Base-by-base conservation (phyloP, 805 yeast genomes). In the Hanseniaspora meyeri region DNA sequence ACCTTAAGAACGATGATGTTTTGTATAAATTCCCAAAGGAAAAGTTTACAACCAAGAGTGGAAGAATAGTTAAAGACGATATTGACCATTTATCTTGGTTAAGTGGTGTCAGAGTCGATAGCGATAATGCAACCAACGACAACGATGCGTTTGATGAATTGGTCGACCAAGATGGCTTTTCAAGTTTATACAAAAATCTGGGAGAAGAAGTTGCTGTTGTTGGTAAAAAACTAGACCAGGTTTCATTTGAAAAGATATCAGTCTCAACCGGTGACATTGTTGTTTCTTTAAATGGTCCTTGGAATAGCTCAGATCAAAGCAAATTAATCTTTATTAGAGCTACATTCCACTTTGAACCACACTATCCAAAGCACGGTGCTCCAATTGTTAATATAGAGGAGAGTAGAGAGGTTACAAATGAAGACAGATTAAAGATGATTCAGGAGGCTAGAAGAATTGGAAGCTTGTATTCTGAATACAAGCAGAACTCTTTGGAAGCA, bases 151-250 rank as follows among this genome's bases (percentile, higher is more conserved):
- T 46, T 45, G 68, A 65, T 47, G 71, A 74, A 0, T 68, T 74
- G 36, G 17, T 39, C 6, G 51, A 46, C 34, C n/a, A 31, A 5
- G 65, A 68, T 52, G 63, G 66, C 1, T 68, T 71, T 51, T 72
- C 70, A 24, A 72, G 69, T 19, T 60, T 65, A 11, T 76, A 80
- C 3, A 79, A 82, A 27, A 88, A 87, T 64, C 68, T 91, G 29
- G 96, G 96, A 7, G 96, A 90, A 67, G 98, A 91, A 67, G 89
- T 93, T 1, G 84, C 95, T 60, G 73, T 79, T 17, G 88, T 89
- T 7, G 95, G 96, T 2, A 89, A 84, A 62, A 87, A 86, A 62
- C 89, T 90, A 65, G 95, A 96, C 0, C 87, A 85, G 62, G 77
- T 93, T 3, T 72, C 82, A 1, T 89, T 93, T 66, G 97, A 91